A percentile compares a stretch with the other conserved stretches of the same genome.
phyloP scores from a whole-genome alignment of 1,284 basidiomycete species.

The Austroboletus novae-zelandiae region DNA sequence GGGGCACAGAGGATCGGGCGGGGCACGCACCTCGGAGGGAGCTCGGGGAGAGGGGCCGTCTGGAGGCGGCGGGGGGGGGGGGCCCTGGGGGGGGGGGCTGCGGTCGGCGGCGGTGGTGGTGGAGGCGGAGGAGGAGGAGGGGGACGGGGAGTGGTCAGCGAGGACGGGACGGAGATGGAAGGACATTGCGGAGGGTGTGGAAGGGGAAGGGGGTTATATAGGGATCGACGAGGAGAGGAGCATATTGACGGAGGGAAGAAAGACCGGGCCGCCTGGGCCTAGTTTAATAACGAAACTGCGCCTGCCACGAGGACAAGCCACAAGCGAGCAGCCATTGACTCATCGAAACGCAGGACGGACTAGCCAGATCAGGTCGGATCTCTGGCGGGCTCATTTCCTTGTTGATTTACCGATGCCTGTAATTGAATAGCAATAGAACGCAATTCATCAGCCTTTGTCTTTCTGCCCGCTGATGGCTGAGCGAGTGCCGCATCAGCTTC shows the following conservation, averaged over 20 bases:
- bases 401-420: conserved; percentile 29
- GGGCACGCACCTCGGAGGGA: conserved; percentile 49
- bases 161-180: conserved; percentile 49
- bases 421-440: conserved; percentile 22
- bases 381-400: conserved; percentile 27
- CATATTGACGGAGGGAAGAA: conserved; percentile 2
- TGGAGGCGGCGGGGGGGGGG: conserved; percentile 6
- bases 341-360: conserved; percentile 19
- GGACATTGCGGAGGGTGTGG: conserved; percentile 33
- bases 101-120: conserved; percentile 25
- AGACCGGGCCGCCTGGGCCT: conserved; percentile 16
- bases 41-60: conserved; percentile 45
- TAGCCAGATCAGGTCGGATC: conserved; percentile 18
- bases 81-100: conserved; percentile 25
- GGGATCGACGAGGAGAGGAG: conserved; percentile 16
- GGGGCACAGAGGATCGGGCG: neutral
- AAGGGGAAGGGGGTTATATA: conserved; percentile 20
- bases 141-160: conserved; percentile 24
- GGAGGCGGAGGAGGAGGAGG: conserved; percentile 28
- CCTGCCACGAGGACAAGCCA: conserved; percentile 22
- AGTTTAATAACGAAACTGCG: conserved; percentile 19
- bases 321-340: conserved; percentile 25
- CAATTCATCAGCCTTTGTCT: conserved; percentile 15
- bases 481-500: conserved; percentile 28
- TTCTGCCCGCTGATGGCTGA: conserved; percentile 21